Evolutionary conservation across 2,329 filamentous ascomycete species (phyloP), one percentile per base, ranked within the genome.

Genomic region (Colletotrichum viniferum): DNA sequence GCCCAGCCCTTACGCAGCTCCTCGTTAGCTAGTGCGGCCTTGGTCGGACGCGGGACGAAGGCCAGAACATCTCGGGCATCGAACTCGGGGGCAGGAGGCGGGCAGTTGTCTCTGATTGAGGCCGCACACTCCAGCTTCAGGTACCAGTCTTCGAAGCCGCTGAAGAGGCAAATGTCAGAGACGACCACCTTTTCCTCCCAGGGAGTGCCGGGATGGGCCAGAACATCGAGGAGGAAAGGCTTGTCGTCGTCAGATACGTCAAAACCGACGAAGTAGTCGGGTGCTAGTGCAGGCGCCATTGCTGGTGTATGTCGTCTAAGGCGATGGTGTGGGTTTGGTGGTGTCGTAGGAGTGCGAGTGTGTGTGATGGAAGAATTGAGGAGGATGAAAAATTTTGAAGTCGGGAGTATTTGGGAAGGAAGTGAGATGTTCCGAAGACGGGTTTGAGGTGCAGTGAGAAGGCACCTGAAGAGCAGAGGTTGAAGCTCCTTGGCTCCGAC

Each of bases 81-180:
- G 12, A 84, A 78, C 32, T 77, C 78, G 6, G 75, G 63, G 43
- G 79, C 52, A 24, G 64, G 55, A 28, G 65, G 63, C 26, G 52
- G 66, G 36, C 74, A 74, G 28, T 66, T 38, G 38, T 77, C 71
- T 43, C 76, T 80, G n/a, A 83, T 79, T 9, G 81, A 81, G 65
- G 63, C 78, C 12, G 84, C 84, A 72, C 82, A 82, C 21, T 83
- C 77, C n/a, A 86, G 77, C 74, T 83, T 70, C 68, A 79, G 78
- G 21, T 83, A 69, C 81, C 83, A 86, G 63, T 84, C 80, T 61
- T 86, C 79, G 24, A 81, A 80, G 14, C 81, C 80, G 48, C 82
- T 83, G 6, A 81, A 69, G 26, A 86, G 77, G 69, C 83, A 85
- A 56, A 80, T 71, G 56, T 81, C 73, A 30, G 82, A 76, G 36